Base-by-base conservation (phyloP, 139 green algal genomes). In the Micractinium conductrix region DNA sequence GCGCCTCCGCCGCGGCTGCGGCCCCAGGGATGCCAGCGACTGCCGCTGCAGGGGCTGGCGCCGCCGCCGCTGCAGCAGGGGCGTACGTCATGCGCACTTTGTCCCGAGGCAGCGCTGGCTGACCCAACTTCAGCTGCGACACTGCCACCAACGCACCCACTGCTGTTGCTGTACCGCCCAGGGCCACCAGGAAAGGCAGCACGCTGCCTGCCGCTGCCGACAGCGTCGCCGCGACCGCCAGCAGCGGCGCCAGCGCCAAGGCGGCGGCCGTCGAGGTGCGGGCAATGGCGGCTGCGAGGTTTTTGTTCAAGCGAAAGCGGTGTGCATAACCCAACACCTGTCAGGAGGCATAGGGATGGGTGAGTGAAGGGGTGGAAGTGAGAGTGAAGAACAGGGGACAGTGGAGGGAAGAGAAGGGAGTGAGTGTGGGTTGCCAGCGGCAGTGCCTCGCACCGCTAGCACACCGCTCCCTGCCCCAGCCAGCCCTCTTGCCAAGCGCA, bases 241-340 rank as follows among this genome's bases (percentile, higher is more conserved):
- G 60, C 7, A 83, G 50, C 1, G 78, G 67, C 43, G 42, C 37
- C 21, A 84, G 73, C 42, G 70, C 26, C 71, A 82, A 70, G 60
- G 53, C 74, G 2, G 35, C 43, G 0, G 35, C 44, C 4, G 42
- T 71, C 8, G 58, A 68, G 19, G 55, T 24, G 14, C 65, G 55
- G 19, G 37, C 65, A 24, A 85, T 73, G 40, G 60, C 65, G 0
- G 81, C 86, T 22, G 82, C 82, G 44, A 90, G 50, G 78, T 40
- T 85, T 22, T 90, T 82, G 63, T 90, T 86, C 65, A 88, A 63
- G 24, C 86, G 65, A 60, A 90, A 88, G 26, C 69, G 43, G 50
- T 88, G 82, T 7, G 82, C 82, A 30, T 78, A 79, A 6, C 16
- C 67, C 16, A 79, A 58, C 42, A 75, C 44, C 81, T 86, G 68